Base-by-base conservation (phyloP, 768 basidiomycete species). In the Amanita molliuscula region DNA sequence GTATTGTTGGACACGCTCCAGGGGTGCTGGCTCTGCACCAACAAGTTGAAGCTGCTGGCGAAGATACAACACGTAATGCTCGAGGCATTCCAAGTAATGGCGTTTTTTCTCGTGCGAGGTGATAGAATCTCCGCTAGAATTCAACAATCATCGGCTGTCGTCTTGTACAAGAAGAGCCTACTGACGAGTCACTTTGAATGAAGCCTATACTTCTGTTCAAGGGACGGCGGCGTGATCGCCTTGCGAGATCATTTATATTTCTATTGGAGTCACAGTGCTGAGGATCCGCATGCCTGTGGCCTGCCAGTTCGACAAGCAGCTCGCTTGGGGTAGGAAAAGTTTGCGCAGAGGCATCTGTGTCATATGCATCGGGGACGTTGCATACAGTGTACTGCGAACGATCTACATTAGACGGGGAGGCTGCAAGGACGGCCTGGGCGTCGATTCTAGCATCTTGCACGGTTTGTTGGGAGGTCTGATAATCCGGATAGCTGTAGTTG, bases 31-130 rank as follows among this genome's bases (percentile, higher is more conserved):
- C 0, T 62, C 58, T 0, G 68, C 63, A 13, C 77, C 76, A 9
- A 80, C 60, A 41, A 76, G 72, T 0, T 65, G 65, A 35, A 84
- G 67, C 50, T 82, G 80, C 25, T 83, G 71, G 54, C 84, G 82
- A 9, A 86, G 67, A 56, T 78, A 84, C 25, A 72, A 59, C 11
- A 85, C 76, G 60, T 86, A 88, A 51, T 82, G 75, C 55, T 88
- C 84, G 6, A 88, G 63, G 55, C 81, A 83, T 56, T 84, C 82
- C 20, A 87, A 71, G 57, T 87, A 86, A 56, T 81, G 74, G 2
- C 84, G 67, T 56, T 86, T 86, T 58, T 86, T 86, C 58, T 87
- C 84, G 56, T 88, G 84, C 5, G 83, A 84, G 2, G 84, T 81
- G 49, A 88, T 85, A n/a, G 72, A 72, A 45, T 86, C 84, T 1